These are phyloP conservation scores for Quercus bicolor DNA, from an alignment of 306 rosid genomes.

Conservation along the genomic window DNA sequence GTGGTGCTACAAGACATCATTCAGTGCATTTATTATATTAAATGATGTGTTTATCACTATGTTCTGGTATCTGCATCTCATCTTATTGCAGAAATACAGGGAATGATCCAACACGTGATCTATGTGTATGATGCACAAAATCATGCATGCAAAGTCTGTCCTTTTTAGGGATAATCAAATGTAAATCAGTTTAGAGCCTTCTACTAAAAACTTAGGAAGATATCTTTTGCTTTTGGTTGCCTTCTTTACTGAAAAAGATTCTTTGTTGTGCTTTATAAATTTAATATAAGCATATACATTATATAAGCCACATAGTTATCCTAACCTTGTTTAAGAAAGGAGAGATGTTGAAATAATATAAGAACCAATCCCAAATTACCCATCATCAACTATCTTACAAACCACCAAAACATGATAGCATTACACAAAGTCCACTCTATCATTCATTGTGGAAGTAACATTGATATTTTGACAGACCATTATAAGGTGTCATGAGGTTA, in stretches of 20 bases:
- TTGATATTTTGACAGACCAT: neutral
- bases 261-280: neutral
- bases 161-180: neutral
- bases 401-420: neutral
- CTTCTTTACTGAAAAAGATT: neutral
- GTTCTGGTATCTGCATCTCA: neutral
- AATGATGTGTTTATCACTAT: neutral
- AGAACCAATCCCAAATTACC: neutral
- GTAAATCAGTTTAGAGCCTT: neutral
- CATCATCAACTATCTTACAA: neutral
- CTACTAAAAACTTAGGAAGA: neutral
- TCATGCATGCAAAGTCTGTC: neutral
- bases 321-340: neutral
- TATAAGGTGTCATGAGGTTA: accelerated
- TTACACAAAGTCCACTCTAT: neutral
- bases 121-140: neutral
- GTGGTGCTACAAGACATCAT: neutral
- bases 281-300: too few relatives aligned
- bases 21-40: neutral
- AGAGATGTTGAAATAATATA: neutral
- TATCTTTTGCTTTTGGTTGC: neutral
- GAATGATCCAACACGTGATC: neutral
- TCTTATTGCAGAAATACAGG: neutral
- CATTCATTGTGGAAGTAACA: neutral
- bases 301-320: neutral